Base-by-base conservation (phyloP, 2,329 filamentous ascomycete genomes). In the Nothomitra cinnamomea region DNA sequence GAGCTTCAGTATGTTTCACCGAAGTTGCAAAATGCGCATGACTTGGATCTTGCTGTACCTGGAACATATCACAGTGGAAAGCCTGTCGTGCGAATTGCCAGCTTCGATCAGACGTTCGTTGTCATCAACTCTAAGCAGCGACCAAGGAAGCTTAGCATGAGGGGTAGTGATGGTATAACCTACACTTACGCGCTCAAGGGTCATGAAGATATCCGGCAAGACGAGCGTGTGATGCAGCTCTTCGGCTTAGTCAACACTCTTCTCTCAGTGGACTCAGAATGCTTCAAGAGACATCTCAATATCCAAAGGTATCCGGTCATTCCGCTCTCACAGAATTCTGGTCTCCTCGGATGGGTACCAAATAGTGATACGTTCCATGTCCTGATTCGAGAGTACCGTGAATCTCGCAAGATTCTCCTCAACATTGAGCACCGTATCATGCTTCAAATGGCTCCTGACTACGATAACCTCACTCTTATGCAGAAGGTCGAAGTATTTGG, bases 381-480 rank as follows among this genome's bases (percentile, higher is more conserved):
- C 17, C 77, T 99, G 48, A 98, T 99, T 63, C 81, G 92, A 58
- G 92, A 98, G 66, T 99, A 99, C 65, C 85, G 92, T 57, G 94
- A 98, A 67, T 94, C 85, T 60, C 82, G 92, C 53, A 95, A 95
- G 71, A 99, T 99, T 59, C 72, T 99, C 40, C 82, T 98, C 60
- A 99, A 98, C 64, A 99, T 99, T 58, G 92, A 99, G 70, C 92
- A 99, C 65, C 85, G 94, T 43, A 98, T 98, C 66, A 99, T 99
- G 92, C 74, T 99, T 54, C 94, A 99, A 67, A 98, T 98, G 92
- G 92, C 92, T 22, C 94, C 92, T 0, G 92, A 99, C 65, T 98
- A 96, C 63, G 92, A 98, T 65, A 95, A 95, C 62, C 80, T 99
- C 48, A 96, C 94, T 0, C 78, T 99, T 36, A 96, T 99, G 92